A percentile compares a stretch with the other conserved stretches of the same genome.
Evolutionary conservation across 208 protist species (phyloP).

Genomic region (Leishmania tarentolae): DNA sequence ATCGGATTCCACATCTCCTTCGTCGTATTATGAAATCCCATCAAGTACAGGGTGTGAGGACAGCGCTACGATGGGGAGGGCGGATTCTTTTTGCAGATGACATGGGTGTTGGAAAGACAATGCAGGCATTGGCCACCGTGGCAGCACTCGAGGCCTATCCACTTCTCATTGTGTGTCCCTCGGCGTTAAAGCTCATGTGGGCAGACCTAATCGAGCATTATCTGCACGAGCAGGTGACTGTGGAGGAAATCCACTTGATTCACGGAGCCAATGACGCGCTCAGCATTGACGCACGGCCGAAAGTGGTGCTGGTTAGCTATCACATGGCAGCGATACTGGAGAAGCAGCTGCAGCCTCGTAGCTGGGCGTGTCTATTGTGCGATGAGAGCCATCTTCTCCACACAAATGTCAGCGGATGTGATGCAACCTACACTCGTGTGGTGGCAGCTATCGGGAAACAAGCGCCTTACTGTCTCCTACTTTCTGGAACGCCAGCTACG

Average conservation of each 20-base stretch:
- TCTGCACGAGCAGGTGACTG: conserved; percentile 53
- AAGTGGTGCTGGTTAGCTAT: conserved; percentile 81
- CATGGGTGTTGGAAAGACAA: conserved; percentile 88
- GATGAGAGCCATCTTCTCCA: conserved; percentile 88
- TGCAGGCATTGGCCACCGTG: conserved; percentile 69
- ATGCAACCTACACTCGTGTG: conserved; percentile 71
- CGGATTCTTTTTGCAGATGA: conserved; percentile 77
- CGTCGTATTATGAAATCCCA: conserved; percentile 43
- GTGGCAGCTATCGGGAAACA: conserved; percentile 43
- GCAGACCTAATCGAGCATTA: conserved; percentile 81
- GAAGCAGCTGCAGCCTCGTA: conserved; percentile 32
- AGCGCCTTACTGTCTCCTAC: conserved; percentile 60
- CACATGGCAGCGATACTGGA: conserved; percentile 76
- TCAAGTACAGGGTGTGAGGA: conserved; percentile 65
- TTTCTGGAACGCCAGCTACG: conserved; percentile 72
- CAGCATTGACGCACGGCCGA: conserved; percentile 32
- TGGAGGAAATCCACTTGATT: conserved; percentile 79
- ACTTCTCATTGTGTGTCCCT: conserved; percentile 75
- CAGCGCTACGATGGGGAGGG: conserved; percentile 48
- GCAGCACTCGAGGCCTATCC: conserved; percentile 65
- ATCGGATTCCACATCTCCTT: conserved; percentile 31
- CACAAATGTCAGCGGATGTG: conserved; percentile 56
- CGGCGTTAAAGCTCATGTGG: conserved; percentile 81
- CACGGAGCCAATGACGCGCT: conserved; percentile 65
- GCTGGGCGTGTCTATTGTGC: conserved; percentile 63